These are phyloP conservation scores for Euphorbia celastroides DNA, from an alignment of 441 rosid genomes.

Conservation along the genomic window DNA sequence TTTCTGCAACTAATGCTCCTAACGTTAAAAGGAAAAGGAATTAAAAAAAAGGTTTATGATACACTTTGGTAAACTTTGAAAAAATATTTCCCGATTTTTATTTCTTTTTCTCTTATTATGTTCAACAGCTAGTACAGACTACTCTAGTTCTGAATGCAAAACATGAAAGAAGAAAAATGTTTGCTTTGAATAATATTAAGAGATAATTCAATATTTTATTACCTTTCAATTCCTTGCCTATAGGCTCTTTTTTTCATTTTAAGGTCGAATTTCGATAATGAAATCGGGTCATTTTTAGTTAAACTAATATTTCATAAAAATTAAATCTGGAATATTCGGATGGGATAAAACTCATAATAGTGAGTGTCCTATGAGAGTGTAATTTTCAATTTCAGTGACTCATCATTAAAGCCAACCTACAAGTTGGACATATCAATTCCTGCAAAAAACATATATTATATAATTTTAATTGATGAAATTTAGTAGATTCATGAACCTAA, in stretches of 20 bases:
- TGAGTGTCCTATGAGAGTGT: neutral
- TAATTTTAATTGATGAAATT: neutral
- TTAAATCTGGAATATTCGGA: neutral
- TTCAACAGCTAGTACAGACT: too few relatives aligned
- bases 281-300: neutral
- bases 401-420: neutral
- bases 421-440: neutral
- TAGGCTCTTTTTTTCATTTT: neutral
- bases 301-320: neutral
- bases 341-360: neutral
- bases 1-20: too few relatives aligned
- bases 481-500: slow-evolving; percentile 27
- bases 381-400: slow-evolving; percentile 1
- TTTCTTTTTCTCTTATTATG: too few relatives aligned
- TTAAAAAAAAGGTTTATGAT: too few relatives aligned
- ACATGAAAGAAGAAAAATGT: too few relatives aligned
- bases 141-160: too few relatives aligned
- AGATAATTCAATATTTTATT: too few relatives aligned
- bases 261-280: neutral
- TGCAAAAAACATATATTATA: slow-evolving; percentile 15
- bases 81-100: too few relatives aligned
- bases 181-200: too few relatives aligned
- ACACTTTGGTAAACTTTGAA: too few relatives aligned
- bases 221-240: neutral
- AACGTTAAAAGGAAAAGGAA: too few relatives aligned